phyloP scores from a whole-genome alignment of 1,139 yeast genomes.

The Lipomyces yarrowii region DNA sequence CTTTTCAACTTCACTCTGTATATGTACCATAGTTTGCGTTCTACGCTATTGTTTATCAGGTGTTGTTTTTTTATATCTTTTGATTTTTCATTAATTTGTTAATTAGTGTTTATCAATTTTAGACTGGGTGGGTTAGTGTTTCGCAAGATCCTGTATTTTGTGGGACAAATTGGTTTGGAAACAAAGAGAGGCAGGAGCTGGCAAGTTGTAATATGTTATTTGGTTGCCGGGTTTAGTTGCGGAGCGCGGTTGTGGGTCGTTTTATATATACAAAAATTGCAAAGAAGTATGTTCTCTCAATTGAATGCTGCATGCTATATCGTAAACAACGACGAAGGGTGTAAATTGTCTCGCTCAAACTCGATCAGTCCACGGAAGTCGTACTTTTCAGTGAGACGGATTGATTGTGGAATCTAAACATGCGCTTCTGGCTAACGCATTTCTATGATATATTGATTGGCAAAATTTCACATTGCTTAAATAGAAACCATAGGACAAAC shows the following conservation, averaged over 20 bases:
- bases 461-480: background rate
- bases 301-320: too few species aligned
- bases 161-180: too few species aligned
- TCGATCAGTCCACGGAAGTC: background rate
- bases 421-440: background rate
- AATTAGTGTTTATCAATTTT: background rate
- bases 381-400: background rate
- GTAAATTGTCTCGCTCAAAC: background rate
- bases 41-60: background rate
- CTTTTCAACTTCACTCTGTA: background rate
- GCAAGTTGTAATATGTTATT: background rate
- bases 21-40: background rate
- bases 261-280: too few species aligned
- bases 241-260: too few species aligned
- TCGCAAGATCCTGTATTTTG: background rate
- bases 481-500: too few species aligned
- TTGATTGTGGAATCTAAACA: background rate
- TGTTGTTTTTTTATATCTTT: background rate
- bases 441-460: background rate
- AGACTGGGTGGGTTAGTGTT: background rate
- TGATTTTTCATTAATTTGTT: background rate
- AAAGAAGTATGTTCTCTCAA: background rate
- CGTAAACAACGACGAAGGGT: background rate
- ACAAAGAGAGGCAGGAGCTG: background rate
- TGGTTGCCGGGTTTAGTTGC: background rate